These are phyloP conservation scores for Citrus australasica DNA, from an alignment of 345 rosid genomes.

Conservation along the genomic window DNA sequence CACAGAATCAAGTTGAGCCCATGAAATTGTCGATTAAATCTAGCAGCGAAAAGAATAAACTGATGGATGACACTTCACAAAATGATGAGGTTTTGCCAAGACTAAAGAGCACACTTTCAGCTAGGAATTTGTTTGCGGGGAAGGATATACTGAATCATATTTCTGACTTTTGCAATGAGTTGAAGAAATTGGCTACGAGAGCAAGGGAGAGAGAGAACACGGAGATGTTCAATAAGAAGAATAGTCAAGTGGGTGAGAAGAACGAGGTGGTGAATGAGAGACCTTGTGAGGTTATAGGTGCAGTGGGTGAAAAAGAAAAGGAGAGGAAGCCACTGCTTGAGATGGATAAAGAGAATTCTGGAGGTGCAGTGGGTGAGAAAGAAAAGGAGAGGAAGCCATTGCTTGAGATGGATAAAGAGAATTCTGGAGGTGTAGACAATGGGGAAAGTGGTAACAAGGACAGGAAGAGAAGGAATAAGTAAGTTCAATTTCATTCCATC, in stretches of 20 bases:
- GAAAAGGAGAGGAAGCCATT: constrained; percentile 63
- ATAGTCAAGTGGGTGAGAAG: constrained; percentile 25
- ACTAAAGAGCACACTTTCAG: constrained; percentile 71
- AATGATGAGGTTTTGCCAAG: constrained; percentile 35
- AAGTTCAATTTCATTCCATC: constrained; percentile 12
- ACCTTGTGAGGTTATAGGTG: constrained; percentile 30
- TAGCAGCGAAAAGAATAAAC: constrained; percentile 52
- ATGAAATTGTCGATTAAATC: constrained; percentile 53
- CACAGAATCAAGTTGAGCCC: constrained; percentile 41
- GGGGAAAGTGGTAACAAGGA: constrained; percentile 43
- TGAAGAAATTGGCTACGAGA: constrained; percentile 74
- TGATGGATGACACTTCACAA: constrained; percentile 20
- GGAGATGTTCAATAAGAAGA: constrained; percentile 29
- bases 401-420: constrained; percentile 40
- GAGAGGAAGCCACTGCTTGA: constrained; percentile 64
- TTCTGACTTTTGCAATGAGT: constrained; percentile 72
- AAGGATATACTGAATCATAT: constrained; percentile 72
- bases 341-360: constrained; percentile 34
- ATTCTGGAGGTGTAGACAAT: constrained; percentile 28
- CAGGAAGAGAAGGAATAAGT: constrained; percentile 55
- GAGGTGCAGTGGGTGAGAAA: constrained; percentile 28
- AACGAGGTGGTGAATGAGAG: constrained; percentile 22
- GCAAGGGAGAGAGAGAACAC: constrained; percentile 57
- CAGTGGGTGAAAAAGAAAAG: constrained; percentile 34
- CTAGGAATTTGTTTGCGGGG: constrained; percentile 79